Percentiles rank a stretch among this genome's conserved stretches.
Evolutionary conservation across 176 grass and related monocot species (phyloP).

Genomic region (Chloris gayana): DNA sequence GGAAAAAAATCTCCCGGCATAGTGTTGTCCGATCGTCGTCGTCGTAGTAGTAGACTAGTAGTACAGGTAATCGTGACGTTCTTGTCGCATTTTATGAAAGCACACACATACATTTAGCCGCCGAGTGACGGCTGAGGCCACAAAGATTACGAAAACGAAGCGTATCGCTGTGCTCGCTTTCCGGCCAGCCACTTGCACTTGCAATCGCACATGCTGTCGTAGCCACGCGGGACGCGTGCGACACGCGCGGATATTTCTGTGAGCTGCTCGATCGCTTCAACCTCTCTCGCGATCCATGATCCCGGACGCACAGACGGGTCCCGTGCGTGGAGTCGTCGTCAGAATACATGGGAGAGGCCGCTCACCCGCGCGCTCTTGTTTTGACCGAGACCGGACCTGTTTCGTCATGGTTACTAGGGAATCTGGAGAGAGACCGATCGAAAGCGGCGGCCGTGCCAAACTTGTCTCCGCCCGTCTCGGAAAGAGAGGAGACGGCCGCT

Average conservation of each 20-base stretch:
- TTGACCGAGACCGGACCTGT: neutral
- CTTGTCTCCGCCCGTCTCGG: neutral
- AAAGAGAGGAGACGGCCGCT: neutral
- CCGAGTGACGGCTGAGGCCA: neutral
- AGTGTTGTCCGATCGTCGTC: neutral
- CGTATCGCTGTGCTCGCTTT: neutral
- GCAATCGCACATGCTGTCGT: neutral
- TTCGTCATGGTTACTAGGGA: too few species aligned
- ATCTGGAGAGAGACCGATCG: too few species aligned
- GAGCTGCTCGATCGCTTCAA: neutral
- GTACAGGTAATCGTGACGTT: neutral
- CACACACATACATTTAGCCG: too few species aligned
- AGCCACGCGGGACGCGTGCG: neutral
- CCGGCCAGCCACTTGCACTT: too few species aligned
- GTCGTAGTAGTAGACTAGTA: neutral
- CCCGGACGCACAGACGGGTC: too few species aligned
- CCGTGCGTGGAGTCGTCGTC: neutral
- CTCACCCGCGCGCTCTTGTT: conserved; percentile 21
- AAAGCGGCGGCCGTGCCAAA: neutral
- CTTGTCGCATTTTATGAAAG: neutral
- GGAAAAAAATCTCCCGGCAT: neutral
- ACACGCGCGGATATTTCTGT: neutral
- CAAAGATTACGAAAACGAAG: neutral
- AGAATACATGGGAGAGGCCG: neutral
- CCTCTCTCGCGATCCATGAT: neutral